These are phyloP conservation scores for Blastocystis sp. DNA, from an alignment of 352 stramenopile species.

Conservation along the genomic window DNA sequence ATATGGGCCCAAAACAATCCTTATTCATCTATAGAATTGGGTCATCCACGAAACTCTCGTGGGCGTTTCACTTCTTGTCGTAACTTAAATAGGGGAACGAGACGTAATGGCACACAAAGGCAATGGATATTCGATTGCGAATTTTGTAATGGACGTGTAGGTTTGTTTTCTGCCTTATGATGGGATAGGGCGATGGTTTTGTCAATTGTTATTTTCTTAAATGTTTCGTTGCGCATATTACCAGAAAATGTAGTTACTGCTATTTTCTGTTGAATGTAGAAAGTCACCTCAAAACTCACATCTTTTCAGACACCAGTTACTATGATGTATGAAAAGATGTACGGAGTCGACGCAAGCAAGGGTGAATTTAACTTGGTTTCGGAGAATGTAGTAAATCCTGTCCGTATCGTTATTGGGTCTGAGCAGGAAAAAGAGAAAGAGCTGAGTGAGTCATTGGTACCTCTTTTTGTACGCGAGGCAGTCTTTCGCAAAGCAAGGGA, in stretches of 20 bases:
- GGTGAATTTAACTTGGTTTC: neutral
- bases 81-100: neutral
- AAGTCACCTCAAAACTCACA: neutral
- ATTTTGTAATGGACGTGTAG: slow-evolving; percentile 35
- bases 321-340: neutral
- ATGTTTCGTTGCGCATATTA: neutral
- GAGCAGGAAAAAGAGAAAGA: neutral
- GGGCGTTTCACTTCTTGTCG: neutral
- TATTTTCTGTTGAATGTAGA: neutral
- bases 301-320: neutral
- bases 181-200: neutral
- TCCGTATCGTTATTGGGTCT: neutral
- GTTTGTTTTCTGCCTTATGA: neutral
- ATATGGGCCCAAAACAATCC: neutral
- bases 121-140: slow-evolving; percentile 14
- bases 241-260: neutral
- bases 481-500: neutral
- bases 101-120: neutral
- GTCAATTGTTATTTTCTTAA: slow-evolving; percentile 42
- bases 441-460: neutral
- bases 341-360: neutral
- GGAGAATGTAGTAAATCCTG: neutral
- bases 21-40: neutral
- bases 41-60: neutral
- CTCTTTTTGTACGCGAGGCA: neutral